Conservation (phyloP, 164 flowering plant genomes). For the Houttuynia cordata region DNA sequence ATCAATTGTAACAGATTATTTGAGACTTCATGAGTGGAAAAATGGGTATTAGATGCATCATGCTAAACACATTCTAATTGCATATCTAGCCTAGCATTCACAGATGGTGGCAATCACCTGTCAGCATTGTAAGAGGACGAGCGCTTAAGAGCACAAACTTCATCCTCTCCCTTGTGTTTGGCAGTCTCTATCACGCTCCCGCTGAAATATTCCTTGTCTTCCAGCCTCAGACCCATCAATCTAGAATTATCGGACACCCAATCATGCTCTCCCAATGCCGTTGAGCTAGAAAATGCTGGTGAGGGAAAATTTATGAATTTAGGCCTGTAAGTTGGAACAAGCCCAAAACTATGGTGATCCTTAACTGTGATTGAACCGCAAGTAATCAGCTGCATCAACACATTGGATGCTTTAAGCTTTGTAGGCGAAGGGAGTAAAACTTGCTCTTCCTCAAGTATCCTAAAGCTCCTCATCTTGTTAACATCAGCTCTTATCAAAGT, state of each 20-base stretch:
- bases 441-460: slow-evolving; percentile 67
- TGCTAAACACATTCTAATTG: not conserved
- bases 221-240: slow-evolving; percentile 53
- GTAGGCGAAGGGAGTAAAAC: slow-evolving; percentile 25
- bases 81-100: not conserved
- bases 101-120: slow-evolving; percentile 29
- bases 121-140: slow-evolving; percentile 88
- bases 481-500: slow-evolving; percentile 80
- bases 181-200: slow-evolving; percentile 82
- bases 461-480: slow-evolving; percentile 54
- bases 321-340: slow-evolving; percentile 67
- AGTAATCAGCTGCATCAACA: slow-evolving; percentile 83
- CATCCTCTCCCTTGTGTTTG: slow-evolving; percentile 32
- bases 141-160: slow-evolving; percentile 49
- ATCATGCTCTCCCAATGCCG: slow-evolving; percentile 69
- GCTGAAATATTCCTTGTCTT: slow-evolving; percentile 89
- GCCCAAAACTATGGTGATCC: slow-evolving; percentile 64
- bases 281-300: slow-evolving; percentile 56
- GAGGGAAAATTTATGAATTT: slow-evolving; percentile 60
- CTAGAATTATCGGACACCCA: slow-evolving; percentile 58
- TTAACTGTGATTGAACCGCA: slow-evolving; percentile 94
- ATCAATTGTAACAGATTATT: not conserved
- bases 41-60: not conserved
- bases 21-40: not conserved
- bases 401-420: slow-evolving; percentile 58